A percentile compares a stretch with the other conserved stretches of the same genome.
Evolutionary conservation across 2,329 filamentous ascomycete genomes (phyloP).

Genomic region (Pestalotiopsis fici): DNA sequence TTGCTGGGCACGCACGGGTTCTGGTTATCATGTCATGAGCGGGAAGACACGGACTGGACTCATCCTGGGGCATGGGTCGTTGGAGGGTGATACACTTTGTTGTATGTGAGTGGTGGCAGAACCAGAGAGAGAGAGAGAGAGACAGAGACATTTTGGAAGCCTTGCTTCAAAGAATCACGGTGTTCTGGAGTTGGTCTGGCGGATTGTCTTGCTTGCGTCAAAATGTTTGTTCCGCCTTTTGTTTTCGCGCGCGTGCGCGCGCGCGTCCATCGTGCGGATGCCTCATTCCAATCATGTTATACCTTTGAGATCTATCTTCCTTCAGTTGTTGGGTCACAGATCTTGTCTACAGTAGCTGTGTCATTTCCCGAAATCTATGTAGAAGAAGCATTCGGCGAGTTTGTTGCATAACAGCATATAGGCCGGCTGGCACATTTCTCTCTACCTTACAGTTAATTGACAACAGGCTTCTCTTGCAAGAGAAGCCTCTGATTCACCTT

Average conservation of each 20-base stretch:
- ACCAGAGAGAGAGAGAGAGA: background rate
- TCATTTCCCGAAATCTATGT: background rate
- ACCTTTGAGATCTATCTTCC: conserved; percentile 1
- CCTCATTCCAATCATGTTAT: conserved; percentile 2
- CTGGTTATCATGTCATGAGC: conserved; percentile 20
- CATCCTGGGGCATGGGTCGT: background rate
- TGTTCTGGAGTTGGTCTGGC: conserved; percentile 9
- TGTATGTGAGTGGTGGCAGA: background rate
- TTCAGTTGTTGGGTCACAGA: conserved; percentile 2
- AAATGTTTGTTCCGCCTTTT: conserved; percentile 1
- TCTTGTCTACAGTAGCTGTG: background rate
- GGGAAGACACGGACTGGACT: background rate
- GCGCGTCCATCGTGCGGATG: background rate
- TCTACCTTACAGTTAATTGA: background rate
- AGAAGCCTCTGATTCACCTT: background rate
- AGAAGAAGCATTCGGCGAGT: conserved; percentile 2
- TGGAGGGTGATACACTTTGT: background rate
- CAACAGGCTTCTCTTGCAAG: background rate
- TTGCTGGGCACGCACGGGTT: conserved; percentile 28
- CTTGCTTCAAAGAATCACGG: background rate
- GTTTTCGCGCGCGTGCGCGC: no score
- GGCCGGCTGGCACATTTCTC: background rate
- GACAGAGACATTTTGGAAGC: background rate
- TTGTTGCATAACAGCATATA: conserved; percentile 7
- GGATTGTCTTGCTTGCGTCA: background rate